phyloP scores from a whole-genome alignment of 139 green algal genomes.

The Tetraselmis striata region DNA sequence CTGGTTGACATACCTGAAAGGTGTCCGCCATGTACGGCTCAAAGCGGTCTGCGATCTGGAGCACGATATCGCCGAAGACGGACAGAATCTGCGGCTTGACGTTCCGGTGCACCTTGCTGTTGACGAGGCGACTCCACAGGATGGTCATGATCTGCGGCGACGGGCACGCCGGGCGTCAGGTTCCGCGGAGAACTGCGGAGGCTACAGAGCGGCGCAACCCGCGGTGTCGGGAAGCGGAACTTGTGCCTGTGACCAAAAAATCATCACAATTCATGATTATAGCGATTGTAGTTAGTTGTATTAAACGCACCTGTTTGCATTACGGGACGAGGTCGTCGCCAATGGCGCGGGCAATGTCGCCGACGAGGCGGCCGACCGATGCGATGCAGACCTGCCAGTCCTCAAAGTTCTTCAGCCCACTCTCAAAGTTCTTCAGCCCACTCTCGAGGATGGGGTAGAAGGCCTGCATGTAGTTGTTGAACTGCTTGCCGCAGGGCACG shows the following conservation, averaged over 20 bases:
- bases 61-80: slow-evolving; percentile 88
- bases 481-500: slow-evolving; percentile 64
- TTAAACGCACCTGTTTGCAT: slow-evolving; percentile 64
- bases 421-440: too few relatives aligned
- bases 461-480: slow-evolving; percentile 86
- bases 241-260: too few relatives aligned
- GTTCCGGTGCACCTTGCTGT: slow-evolving; percentile 72
- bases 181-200: slow-evolving; percentile 15
- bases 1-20: background rate
- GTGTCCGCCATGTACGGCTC: slow-evolving; percentile 73
- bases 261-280: too few relatives aligned
- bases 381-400: slow-evolving; percentile 76
- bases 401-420: slow-evolving; percentile 77
- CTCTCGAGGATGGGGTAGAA: slow-evolving; percentile 79
- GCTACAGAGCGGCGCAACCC: background rate
- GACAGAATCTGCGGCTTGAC: slow-evolving; percentile 93
- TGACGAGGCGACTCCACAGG: slow-evolving; percentile 29
- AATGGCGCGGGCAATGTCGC: slow-evolving; percentile 80
- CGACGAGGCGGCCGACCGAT: slow-evolving; percentile 83
- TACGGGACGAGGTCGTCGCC: slow-evolving; percentile 71
- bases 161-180: background rate
- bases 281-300: too few relatives aligned
- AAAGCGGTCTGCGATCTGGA: slow-evolving; percentile 81
- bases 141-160: background rate
- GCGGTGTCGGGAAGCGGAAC: slow-evolving; percentile 11